These are phyloP conservation scores for Carnegiea gigantea DNA, from an alignment of 179 eudicot species.

Conservation along the genomic window DNA sequence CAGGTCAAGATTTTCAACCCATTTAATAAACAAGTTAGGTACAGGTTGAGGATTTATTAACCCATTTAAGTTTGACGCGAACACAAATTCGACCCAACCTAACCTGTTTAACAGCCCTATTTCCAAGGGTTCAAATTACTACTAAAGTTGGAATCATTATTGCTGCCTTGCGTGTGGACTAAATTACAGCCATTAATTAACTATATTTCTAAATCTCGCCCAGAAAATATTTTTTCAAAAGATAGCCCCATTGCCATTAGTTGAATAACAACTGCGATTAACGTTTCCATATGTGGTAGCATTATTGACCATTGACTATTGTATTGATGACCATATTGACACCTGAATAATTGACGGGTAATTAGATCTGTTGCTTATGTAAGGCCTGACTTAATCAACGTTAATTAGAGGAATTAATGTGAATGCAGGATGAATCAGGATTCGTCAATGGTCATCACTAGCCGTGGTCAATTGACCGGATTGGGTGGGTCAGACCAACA, in stretches of 20 bases:
- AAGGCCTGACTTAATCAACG: neutral
- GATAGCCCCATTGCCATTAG: neutral
- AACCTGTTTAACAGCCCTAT: neutral
- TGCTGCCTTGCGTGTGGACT: neutral
- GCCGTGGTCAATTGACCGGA: neutral
- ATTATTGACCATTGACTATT: neutral
- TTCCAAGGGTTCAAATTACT: neutral
- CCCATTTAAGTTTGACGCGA: too few species aligned
- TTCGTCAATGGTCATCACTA: neutral
- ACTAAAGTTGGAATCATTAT: slow-evolving; percentile 5
- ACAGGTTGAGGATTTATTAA: too few species aligned
- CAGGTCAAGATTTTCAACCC: too few species aligned
- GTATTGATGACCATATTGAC: neutral
- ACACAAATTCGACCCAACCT: too few species aligned
- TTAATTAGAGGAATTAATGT: neutral
- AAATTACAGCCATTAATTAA: neutral
- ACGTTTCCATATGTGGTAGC: neutral
- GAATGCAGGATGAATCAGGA: neutral
- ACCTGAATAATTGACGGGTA: neutral
- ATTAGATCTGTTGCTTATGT: neutral
- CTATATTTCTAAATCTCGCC: too few species aligned
- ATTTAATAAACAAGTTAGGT: too few species aligned
- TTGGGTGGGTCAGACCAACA: neutral
- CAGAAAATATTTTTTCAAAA: too few species aligned
- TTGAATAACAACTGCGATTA: neutral